Base-by-base conservation (phyloP, 768 basidiomycete species). In the Scleroderma citrinum region DNA sequence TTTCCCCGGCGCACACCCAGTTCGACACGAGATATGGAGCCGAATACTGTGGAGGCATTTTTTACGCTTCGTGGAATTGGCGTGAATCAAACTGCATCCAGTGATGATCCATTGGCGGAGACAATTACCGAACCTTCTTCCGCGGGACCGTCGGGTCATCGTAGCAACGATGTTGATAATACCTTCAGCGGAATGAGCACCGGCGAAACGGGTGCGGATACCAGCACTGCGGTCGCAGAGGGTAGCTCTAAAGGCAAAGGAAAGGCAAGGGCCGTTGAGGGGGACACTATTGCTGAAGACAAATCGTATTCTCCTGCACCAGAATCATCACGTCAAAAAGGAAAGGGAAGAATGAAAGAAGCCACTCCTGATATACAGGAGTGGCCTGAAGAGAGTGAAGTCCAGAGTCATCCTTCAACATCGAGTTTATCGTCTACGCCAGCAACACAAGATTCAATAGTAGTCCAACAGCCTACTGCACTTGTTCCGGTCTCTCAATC, bases 1-100 rank as follows among this genome's bases (percentile, higher is more conserved):
- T 81, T 80, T 47, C 80, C 79, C 7, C 42, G n/a, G 19, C 53
- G 29, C 14, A 47, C 49, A 23, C 23, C 57, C 2, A 39, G 19
- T n/a, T 34, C 56, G 19, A 42, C 29, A 3, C 35, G 38, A 5
- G 35, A 10, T 21, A 3, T 19, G 10, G 24, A 35, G 37, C 32
- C 32, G 3, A 43, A 42, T 12, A 43, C 44, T 16, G 53, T 35
- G 2, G 55, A 50, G 2, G 54, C 41, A 7, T 12, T 20, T 4
- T n/a, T 13, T n/a, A 12, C 34, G 12, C 34, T 35, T 13, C 13
- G 34, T n/a, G 34, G 34, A 4, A 35, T 35, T 12, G 34, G 34
- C 13, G 12, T 35, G 7, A 35, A 45, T 31, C 23, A 17, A 10
- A 31, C n/a, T 24, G 37, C 39, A 2, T 29, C 31, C 8, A 34